Evolutionary conservation across 192 early-diverging fungal genomes (phyloP), one percentile per base, ranked within the genome.

Genomic region (Phlyctochytrium planicorne): DNA sequence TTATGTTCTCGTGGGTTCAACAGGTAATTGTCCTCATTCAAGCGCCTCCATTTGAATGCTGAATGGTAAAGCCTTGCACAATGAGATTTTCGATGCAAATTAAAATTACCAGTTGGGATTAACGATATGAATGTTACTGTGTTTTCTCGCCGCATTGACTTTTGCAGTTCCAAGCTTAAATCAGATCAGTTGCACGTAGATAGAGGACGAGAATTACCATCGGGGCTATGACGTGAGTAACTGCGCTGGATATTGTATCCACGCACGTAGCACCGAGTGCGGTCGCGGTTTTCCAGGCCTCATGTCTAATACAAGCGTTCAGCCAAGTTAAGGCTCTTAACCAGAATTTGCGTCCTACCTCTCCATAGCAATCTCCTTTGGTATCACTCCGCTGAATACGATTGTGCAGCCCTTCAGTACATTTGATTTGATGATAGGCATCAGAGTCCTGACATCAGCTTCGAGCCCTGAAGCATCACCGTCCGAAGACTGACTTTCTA

Each of bases 171-270:
- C 86, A 10, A 72, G 78, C 86, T 90, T 1, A 27, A 10, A 36
- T 16, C 14, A 63, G 52, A 40, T 20, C 24, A 47, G 20, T 35
- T 16, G 59, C 10, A 30, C 30, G 14, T n/a, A 23, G 34, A 40
- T 53, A 16, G 52, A 71, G 16, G 4, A 30, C 2, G 0, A 47
- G 35, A 53, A 68, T 62, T 77, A 90, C 89, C 70, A 93, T 91
- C 2, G 86, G 86, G 16, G 94, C 92, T 37, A 99, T 87, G 6
- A 99, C 80, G 71, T 99, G 97, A 0, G 97, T 98, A 4, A 92
- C 87, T 23, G 74, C 67, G 2, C 66, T 65, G 23, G 74, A 79
- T 17, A 96, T 53, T 4, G 91, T 84, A 0, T 69, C 68, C 1
- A 78, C 84, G 71, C 93, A 94, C 30, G 70, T 71, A 0, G 94